Evolutionary conservation across 768 basidiomycete species (phyloP).

Genomic region (Neoboletus magnificus): DNA sequence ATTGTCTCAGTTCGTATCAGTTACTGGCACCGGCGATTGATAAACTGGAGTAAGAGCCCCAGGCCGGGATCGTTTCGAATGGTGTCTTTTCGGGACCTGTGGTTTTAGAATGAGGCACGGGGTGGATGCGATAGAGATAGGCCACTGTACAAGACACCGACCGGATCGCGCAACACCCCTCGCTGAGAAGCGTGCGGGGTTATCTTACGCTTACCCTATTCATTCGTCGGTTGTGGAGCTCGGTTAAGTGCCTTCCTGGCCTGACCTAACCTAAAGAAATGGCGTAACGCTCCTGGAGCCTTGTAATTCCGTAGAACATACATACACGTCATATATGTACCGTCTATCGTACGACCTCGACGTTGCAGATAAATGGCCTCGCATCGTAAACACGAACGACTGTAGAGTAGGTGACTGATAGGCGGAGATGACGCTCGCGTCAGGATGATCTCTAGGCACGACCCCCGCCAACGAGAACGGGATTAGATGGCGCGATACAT

Average conservation of each 20-base stretch:
- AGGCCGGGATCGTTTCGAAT: background rate
- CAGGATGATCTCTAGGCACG: background rate
- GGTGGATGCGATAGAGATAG: background rate
- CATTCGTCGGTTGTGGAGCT: background rate
- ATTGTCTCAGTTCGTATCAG: too few relatives aligned
- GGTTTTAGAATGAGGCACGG: background rate
- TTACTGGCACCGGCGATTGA: too few relatives aligned
- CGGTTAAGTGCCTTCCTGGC: background rate
- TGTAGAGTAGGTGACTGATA: background rate
- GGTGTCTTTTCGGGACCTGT: too few relatives aligned
- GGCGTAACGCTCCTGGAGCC: background rate
- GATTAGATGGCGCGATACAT: background rate
- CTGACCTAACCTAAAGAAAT: background rate
- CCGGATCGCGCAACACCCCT: background rate
- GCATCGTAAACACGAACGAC: constrained; percentile 11
- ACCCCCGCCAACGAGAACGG: background rate
- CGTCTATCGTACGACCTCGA: background rate
- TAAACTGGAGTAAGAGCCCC: too few relatives aligned
- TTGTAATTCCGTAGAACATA: background rate
- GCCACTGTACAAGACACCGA: background rate
- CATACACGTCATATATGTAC: background rate
- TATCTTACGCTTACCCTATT: background rate
- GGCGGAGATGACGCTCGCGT: background rate
- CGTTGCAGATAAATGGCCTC: background rate
- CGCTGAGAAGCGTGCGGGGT: background rate